Conservation (phyloP, 768 basidiomycete genomes). For the Macrolepiota dolichaula region DNA sequence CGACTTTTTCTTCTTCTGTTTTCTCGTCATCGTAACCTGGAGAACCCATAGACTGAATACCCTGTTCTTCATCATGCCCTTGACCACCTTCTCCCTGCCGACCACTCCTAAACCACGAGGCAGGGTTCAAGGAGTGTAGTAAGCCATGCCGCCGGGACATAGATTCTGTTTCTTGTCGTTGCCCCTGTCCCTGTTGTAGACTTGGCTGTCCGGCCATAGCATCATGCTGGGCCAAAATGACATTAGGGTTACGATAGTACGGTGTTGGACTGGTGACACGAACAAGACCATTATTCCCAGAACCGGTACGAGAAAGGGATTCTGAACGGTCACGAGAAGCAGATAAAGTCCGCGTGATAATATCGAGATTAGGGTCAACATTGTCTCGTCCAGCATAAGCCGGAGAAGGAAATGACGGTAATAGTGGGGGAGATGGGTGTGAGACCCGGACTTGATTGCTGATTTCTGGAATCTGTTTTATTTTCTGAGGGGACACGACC, state of each 20-base stretch:
- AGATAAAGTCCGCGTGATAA: conserved; percentile 1
- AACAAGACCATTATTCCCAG: background rate
- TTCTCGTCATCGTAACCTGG: background rate
- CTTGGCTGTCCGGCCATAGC: background rate
- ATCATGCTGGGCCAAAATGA: background rate
- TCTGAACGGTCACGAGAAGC: background rate
- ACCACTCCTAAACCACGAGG: conserved; percentile 3
- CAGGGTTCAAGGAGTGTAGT: background rate
- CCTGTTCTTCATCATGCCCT: background rate
- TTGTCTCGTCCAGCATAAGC: background rate
- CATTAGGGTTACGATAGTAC: conserved; percentile 7
- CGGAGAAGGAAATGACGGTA: background rate
- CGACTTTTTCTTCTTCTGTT: background rate
- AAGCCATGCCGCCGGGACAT: background rate
- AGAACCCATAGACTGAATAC: background rate
- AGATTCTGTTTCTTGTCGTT: background rate
- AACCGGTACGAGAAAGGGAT: background rate
- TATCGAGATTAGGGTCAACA: background rate
- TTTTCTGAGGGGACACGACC: background rate
- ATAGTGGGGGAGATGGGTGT: background rate
- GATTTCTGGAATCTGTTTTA: background rate
- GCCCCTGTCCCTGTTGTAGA: background rate
- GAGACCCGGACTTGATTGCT: background rate
- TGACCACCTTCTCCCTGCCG: background rate
- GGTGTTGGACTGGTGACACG: conserved; percentile 4